These are phyloP conservation scores for Chalaropsis ovoidea DNA, from an alignment of 2,329 filamentous ascomycete species.

Conservation along the genomic window DNA sequence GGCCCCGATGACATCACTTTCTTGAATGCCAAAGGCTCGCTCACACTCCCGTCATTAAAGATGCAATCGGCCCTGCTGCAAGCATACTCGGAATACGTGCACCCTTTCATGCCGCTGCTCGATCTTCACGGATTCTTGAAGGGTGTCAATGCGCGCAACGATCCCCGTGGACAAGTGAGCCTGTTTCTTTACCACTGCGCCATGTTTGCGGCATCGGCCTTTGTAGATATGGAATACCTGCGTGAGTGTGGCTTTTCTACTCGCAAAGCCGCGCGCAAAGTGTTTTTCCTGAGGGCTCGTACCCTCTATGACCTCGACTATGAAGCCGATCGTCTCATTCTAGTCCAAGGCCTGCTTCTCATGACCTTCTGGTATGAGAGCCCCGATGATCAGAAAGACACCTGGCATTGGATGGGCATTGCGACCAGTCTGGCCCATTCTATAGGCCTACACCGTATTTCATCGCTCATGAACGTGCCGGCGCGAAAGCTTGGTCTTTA, in stretches of 20 bases:
- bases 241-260: slow-evolving; percentile 65
- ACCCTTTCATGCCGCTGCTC: slow-evolving; percentile 86
- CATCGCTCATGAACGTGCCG: slow-evolving; percentile 64
- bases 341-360: slow-evolving; percentile 78
- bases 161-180: slow-evolving; percentile 61
- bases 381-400: slow-evolving; percentile 93
- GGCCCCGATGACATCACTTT: slow-evolving; percentile 74
- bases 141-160: slow-evolving; percentile 56
- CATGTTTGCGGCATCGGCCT: slow-evolving; percentile 87
- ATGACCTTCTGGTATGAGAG: slow-evolving; percentile 99
- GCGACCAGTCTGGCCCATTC: slow-evolving; percentile 88
- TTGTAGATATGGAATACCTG: slow-evolving; percentile 70
- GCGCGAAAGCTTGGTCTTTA: slow-evolving; percentile 66
- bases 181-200: slow-evolving; percentile 84
- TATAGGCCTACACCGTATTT: slow-evolving; percentile 83
- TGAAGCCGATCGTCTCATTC: slow-evolving; percentile 75
- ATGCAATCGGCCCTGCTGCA: slow-evolving; percentile 74
- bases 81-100: slow-evolving; percentile 78
- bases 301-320: slow-evolving; percentile 94
- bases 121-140: slow-evolving; percentile 53
- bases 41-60: slow-evolving; percentile 59
- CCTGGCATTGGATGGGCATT: slow-evolving; percentile 98
- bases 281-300: slow-evolving; percentile 80
- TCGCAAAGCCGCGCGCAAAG: slow-evolving; percentile 72
- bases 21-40: slow-evolving; percentile 70